Conservation (phyloP, 78 protist species). For the Cavenderia fasciculata region DNA sequence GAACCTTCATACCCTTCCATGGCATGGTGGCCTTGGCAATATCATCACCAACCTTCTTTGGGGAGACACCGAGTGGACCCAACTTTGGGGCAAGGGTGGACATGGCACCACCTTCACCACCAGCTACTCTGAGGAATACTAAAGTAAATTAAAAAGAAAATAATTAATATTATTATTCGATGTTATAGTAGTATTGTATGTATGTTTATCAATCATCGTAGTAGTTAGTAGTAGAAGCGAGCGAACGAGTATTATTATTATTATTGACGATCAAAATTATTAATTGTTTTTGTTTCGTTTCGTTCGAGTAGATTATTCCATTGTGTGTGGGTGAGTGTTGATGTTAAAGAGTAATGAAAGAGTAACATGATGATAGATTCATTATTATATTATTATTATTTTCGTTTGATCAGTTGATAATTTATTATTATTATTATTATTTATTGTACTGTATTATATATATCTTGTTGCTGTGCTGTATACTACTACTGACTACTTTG, state of each 20-base stretch:
- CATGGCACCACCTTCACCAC: constrained; percentile 97
- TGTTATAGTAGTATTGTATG: too few species aligned
- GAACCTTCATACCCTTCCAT: constrained; percentile 97
- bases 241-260: background rate
- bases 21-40: constrained; percentile 96
- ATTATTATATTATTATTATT: too few species aligned
- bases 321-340: too few species aligned
- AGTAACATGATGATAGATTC: too few species aligned
- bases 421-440: background rate
- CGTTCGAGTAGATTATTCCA: too few species aligned
- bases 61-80: constrained; percentile 99
- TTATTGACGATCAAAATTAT: too few species aligned
- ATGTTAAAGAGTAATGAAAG: too few species aligned
- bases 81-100: constrained; percentile 98
- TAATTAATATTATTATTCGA: background rate
- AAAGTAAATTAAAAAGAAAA: background rate
- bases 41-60: constrained; percentile 99
- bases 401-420: too few species aligned
- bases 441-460: background rate
- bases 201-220: background rate
- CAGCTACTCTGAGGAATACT: constrained; percentile 95
- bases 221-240: background rate
- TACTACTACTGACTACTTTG: too few species aligned
- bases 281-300: too few species aligned
- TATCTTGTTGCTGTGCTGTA: too few species aligned